Evolutionary conservation across 352 stramenopile genomes (phyloP).

Genomic region (Peronospora belbahrii): DNA sequence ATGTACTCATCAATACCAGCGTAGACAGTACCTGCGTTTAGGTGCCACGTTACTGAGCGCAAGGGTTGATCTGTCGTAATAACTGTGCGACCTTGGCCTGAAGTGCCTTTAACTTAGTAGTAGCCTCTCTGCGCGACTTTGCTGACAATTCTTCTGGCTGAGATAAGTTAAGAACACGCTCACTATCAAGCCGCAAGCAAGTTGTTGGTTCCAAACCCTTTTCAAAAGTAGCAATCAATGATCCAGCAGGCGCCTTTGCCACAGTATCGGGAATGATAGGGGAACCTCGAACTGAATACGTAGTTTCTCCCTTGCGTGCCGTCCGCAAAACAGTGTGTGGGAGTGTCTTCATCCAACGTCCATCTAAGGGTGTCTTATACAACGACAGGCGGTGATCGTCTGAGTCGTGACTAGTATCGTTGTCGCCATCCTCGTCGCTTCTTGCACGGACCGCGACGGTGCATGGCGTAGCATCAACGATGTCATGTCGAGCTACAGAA

Average conservation of each 20-base stretch:
- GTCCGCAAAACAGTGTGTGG: constrained; percentile 49
- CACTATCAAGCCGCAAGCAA: constrained; percentile 53
- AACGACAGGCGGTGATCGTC: constrained; percentile 21
- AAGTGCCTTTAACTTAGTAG: constrained; percentile 55
- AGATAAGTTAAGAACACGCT: constrained; percentile 53
- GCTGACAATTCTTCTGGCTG: constrained; percentile 53
- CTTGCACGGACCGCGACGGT: constrained; percentile 15
- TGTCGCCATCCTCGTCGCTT: constrained; percentile 9
- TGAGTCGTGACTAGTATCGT: constrained; percentile 3
- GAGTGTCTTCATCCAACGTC: constrained; percentile 5
- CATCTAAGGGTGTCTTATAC: constrained; percentile 37
- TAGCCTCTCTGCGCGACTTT: constrained; percentile 45
- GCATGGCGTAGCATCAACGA: constrained; percentile 37
- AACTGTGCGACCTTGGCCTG: constrained; percentile 63
- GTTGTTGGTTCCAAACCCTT: constrained; percentile 33
- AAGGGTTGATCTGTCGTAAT: constrained; percentile 49
- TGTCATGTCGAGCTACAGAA: constrained; percentile 19
- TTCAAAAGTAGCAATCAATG: constrained; percentile 59
- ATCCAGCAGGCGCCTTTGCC: constrained; percentile 41
- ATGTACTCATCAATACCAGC: no score
- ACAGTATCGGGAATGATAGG: constrained; percentile 54
- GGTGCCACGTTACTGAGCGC: constrained; percentile 18
- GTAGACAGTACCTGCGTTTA: constrained; percentile 88
- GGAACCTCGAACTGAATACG: constrained; percentile 60
- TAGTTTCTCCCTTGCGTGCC: constrained; percentile 62